Conservation (phyloP, 169 alveolate species). For the Plasmodium cynomolgi region DNA sequence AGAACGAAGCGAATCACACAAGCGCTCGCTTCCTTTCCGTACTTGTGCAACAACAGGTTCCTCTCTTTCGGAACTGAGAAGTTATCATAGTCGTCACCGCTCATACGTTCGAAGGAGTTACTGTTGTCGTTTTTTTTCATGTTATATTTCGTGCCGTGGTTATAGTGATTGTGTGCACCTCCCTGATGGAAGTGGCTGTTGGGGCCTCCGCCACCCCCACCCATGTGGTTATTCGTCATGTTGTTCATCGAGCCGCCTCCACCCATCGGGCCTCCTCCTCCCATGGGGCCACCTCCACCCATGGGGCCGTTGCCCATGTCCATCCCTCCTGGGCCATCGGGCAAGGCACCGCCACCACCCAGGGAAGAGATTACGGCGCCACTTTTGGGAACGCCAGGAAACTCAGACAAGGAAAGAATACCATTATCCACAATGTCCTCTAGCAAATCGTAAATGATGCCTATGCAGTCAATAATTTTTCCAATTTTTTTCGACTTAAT, state of each 20-base stretch:
- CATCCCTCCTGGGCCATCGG: not conserved
- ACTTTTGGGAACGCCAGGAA: constrained; percentile 66
- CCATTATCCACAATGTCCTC: constrained; percentile 71
- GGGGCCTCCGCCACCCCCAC: not conserved
- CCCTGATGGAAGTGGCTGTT: not conserved
- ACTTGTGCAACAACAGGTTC: constrained; percentile 36
- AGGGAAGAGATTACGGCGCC: not conserved
- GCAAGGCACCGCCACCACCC: not conserved
- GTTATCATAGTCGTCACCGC: constrained; percentile 32
- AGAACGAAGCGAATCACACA: constrained; percentile 67
- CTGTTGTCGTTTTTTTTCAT: constrained; percentile 61
- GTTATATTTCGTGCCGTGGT: not conserved
- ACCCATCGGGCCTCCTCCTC: not conserved
- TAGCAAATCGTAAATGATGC: constrained; percentile 47
- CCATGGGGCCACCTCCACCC: not conserved
- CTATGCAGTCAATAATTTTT: constrained; percentile 62
- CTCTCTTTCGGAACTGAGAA: constrained; percentile 46
- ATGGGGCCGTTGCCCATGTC: too few relatives aligned
- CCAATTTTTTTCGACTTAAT: constrained; percentile 45
- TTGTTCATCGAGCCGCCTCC: not conserved
- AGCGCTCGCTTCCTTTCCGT: constrained; percentile 51
- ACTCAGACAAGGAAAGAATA: constrained; percentile 33
- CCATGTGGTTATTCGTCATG: not conserved
- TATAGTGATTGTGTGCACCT: not conserved
- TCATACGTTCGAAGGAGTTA: not conserved